These are phyloP conservation scores for Telfairia occidentalis DNA, from an alignment of 331 rosid species.

Conservation along the genomic window DNA sequence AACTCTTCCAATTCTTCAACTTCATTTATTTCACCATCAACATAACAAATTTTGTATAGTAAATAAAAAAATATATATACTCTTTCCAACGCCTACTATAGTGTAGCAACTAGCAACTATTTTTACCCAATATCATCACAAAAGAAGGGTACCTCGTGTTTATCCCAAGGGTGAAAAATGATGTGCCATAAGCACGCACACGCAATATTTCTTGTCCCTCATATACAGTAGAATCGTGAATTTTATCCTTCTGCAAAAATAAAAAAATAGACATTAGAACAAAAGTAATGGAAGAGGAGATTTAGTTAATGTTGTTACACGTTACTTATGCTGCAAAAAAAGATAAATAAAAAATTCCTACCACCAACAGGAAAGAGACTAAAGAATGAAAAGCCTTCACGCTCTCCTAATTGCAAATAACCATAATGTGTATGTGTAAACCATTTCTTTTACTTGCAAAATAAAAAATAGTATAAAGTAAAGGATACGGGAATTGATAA, in stretches of 20 bases:
- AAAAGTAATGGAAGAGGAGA: neutral
- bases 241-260: constrained; percentile 55
- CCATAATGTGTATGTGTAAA: neutral
- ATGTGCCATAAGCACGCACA: constrained; percentile 86
- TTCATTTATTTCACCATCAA: neutral
- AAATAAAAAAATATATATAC: neutral
- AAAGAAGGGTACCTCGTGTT: constrained; percentile 58
- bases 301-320: neutral
- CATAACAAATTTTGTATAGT: neutral
- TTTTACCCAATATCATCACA: neutral
- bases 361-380: neutral
- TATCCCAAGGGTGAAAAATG: constrained; percentile 75
- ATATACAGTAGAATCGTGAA: constrained; percentile 32
- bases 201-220: constrained; percentile 67
- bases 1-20: neutral
- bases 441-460: neutral
- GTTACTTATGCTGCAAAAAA: constrained; percentile 2
- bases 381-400: neutral
- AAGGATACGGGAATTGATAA: neutral
- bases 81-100: neutral
- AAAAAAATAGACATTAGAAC: neutral
- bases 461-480: neutral
- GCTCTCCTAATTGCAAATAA: neutral
- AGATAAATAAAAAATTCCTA: constrained; percentile 5
- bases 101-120: neutral